These are phyloP conservation scores for Paramecium sonneborni DNA, from an alignment of 73 alveolate species.

Conservation along the genomic window DNA sequence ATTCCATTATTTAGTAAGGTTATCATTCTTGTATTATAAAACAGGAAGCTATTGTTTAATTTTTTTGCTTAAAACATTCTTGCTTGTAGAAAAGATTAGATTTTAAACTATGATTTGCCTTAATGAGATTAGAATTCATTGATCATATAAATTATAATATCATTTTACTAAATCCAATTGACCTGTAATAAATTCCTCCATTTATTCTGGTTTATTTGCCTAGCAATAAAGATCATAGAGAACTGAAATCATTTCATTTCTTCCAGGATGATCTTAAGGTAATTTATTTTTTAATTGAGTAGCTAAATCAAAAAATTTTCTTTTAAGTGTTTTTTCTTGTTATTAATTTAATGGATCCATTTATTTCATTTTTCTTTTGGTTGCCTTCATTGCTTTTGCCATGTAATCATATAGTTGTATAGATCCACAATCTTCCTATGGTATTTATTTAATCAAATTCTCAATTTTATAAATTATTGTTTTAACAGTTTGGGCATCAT, in stretches of 20 bases:
- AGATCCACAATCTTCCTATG: conserved; percentile 24
- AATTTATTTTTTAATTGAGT: not conserved
- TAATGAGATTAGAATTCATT: not conserved
- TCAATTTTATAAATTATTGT: conserved; percentile 13
- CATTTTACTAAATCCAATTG: not conserved
- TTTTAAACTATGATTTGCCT: not conserved
- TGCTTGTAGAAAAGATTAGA: not conserved
- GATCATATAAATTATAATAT: not conserved
- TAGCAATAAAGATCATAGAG: not conserved
- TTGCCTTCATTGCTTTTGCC: conserved; percentile 40
- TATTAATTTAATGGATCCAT: not conserved
- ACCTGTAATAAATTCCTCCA: conserved; percentile 10
- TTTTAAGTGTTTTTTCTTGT: not conserved
- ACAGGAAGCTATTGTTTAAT: not conserved
- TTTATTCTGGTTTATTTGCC: not conserved
- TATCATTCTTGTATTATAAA: not conserved
- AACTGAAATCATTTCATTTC: conserved; percentile 19
- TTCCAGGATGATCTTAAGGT: conserved; percentile 27
- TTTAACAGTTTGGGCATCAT: conserved; percentile 39
- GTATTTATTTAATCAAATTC: not conserved
- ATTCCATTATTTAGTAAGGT: not conserved
- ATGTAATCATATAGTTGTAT: conserved; percentile 35
- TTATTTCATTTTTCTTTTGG: not conserved
- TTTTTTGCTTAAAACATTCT: not conserved
- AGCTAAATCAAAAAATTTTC: conserved; percentile 26